Base-by-base conservation (phyloP, 805 yeast genomes). In the Metschnikowia amazonensis region DNA sequence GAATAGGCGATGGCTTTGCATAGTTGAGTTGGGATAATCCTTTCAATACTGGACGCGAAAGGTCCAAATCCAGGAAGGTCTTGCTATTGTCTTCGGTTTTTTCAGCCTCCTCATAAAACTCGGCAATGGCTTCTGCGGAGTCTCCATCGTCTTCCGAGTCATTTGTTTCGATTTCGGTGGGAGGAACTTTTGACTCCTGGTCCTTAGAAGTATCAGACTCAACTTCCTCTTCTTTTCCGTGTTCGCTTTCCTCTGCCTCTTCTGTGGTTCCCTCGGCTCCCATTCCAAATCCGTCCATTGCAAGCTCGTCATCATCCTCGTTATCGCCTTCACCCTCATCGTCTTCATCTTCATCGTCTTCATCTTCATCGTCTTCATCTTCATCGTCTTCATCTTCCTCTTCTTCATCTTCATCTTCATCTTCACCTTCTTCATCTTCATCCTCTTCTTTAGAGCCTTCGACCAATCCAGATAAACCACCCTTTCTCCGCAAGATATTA, bases 1-100 rank as follows among this genome's bases (percentile, higher is more conserved):
- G 99, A 69, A 94, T 88, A 11, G 97, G 96, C 0, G 97, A 86
- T 6, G 99, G 99, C 41, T 77, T 79, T n/a, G 81, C 62, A 63
- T 90, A 94, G 5, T 95, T 95, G 31, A 94, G 72, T 27, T 82
- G 82, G 11, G 86, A 74, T 44, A 94, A 69, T 31, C 95, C 96
- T 60, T 86, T 86, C 50, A 92, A 70, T 10, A 92, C 79, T 1
- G 99, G 99, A 58, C 99, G 81, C 2, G 98, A 89, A 23, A 94
- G 74, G 38, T 86, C 82, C 45, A 94, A 69, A 0, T 86, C 73
- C 56, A 86, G 85, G 70, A 94, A 94, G 6, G 84, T 78, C 33
- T 73, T 69, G 60, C 84, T 87, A 0, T 72, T 61, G 30, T 72
- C 74, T 29, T 74, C 71, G n/a, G 82, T 77, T 14, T 59, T 51